Conservation (phyloP, 2,329 filamentous ascomycete species). For the Dactylella cylindrospora region DNA sequence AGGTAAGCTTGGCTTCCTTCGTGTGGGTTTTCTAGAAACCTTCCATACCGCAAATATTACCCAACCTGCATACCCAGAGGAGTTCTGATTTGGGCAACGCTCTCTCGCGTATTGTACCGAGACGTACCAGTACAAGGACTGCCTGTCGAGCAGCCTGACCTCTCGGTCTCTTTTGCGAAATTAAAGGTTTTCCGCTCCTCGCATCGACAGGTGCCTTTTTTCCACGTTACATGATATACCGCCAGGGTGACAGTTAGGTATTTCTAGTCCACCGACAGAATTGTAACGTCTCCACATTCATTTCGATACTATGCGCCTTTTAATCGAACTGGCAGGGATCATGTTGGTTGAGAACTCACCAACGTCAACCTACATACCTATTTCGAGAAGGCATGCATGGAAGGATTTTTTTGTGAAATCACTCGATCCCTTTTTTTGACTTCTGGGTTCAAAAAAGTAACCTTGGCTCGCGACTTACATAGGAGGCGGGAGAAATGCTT, state of each 20-base stretch:
- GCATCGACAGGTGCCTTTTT: conserved; percentile 24
- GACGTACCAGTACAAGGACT: conserved; percentile 44
- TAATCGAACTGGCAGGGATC: conserved; percentile 18
- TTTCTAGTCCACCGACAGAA: no score
- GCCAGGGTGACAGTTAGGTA: conserved; percentile 19
- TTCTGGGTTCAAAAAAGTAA: no score
- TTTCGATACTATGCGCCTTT: conserved; percentile 24
- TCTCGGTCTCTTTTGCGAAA: conserved; percentile 36
- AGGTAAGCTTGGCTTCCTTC: conserved; percentile 14
- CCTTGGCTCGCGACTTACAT: conserved; percentile 27
- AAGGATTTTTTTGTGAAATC: conserved; percentile 5
- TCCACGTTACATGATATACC: conserved; percentile 41
- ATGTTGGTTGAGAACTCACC: conserved; percentile 8
- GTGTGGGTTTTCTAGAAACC: conserved; percentile 39
- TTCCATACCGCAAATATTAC: conserved; percentile 33
- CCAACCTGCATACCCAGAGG: conserved; percentile 22
- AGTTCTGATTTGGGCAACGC: conserved; percentile 40
- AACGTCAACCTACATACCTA: conserved; percentile 12
- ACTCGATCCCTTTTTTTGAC: conserved; percentile 12
- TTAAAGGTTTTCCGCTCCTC: conserved; percentile 41
- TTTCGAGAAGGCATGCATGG: conserved; percentile 20
- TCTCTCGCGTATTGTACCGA: conserved; percentile 45
- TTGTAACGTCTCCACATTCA: conserved; percentile 33
- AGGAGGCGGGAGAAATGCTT: conserved; percentile 36
- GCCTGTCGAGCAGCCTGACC: conserved; percentile 25